Conservation (phyloP, 345 rosid species). For the Cochlearia excelsa region DNA sequence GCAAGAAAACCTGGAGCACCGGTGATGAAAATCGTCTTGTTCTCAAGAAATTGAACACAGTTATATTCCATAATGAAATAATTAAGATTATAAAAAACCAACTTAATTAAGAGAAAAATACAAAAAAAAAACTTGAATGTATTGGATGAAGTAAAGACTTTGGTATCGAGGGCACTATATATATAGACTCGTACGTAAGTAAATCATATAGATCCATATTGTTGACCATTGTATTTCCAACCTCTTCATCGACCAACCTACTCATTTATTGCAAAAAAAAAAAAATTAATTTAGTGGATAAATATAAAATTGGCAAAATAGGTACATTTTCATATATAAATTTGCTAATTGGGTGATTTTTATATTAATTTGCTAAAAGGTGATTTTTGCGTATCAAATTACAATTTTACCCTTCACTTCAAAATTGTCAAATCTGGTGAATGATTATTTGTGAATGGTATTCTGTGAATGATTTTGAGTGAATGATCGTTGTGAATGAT, state of each 20-base stretch:
- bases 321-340: too few relatives aligned
- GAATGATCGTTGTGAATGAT: too few relatives aligned
- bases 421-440: too few relatives aligned
- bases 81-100: too few relatives aligned
- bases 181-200: constrained; percentile 14
- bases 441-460: too few relatives aligned
- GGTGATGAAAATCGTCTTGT: constrained; percentile 43
- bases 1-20: constrained; percentile 53
- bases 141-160: constrained; percentile 13
- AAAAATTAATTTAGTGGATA: background rate
- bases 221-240: constrained; percentile 18
- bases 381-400: too few relatives aligned
- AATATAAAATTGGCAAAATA: too few relatives aligned
- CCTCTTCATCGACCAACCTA: constrained; percentile 27
- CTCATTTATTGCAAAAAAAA: constrained; percentile 24
- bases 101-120: too few relatives aligned
- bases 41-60: constrained; percentile 33
- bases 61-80: constrained; percentile 30
- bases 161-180: constrained; percentile 23
- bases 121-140: constrained; percentile 11
- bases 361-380: too few relatives aligned
- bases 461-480: too few relatives aligned
- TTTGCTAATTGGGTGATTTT: too few relatives aligned
- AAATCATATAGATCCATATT: background rate
- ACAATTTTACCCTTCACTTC: too few relatives aligned